Percentiles rank a stretch among this genome's conserved stretches.
phyloP scores from a whole-genome alignment of 1,284 basidiomycete species.

The Lentinula novae-zelandiae region DNA sequence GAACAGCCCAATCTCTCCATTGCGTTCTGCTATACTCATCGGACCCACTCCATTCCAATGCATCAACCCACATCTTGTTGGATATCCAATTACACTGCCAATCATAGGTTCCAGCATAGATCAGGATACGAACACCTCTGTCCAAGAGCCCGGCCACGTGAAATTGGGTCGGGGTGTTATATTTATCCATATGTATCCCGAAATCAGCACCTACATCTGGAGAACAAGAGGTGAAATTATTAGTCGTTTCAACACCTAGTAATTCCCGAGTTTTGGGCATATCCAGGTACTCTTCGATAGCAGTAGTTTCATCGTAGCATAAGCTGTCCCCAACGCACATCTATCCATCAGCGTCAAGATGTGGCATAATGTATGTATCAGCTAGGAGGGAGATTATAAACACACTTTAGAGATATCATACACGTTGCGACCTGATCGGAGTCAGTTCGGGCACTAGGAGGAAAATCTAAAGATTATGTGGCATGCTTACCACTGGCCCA shows the following conservation, averaged over 20 bases:
- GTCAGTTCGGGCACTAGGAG: background rate
- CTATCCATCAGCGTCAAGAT: slow-evolving; percentile 25
- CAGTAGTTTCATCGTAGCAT: slow-evolving; percentile 52
- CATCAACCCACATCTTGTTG: slow-evolving; percentile 72
- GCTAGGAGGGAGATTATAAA: background rate
- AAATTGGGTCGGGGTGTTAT: slow-evolving; percentile 51
- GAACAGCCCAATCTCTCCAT: slow-evolving; percentile 59
- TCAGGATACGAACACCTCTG: slow-evolving; percentile 65
- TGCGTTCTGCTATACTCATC: slow-evolving; percentile 44
- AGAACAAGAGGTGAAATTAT: slow-evolving; percentile 59
- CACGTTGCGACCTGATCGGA: slow-evolving; percentile 46
- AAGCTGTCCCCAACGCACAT: slow-evolving; percentile 47
- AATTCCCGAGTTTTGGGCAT: slow-evolving; percentile 46
- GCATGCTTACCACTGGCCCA: slow-evolving; percentile 44
- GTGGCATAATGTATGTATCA: background rate
- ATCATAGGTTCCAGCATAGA: slow-evolving; percentile 79
- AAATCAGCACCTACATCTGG: slow-evolving; percentile 45
- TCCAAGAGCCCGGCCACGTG: slow-evolving; percentile 74
- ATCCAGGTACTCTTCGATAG: slow-evolving; percentile 55
- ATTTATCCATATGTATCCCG: slow-evolving; percentile 56
- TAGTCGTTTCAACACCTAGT: slow-evolving; percentile 55
- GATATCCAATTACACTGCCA: slow-evolving; percentile 80
- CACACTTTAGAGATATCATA: slow-evolving; percentile 71
- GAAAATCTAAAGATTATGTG: background rate
- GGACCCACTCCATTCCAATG: slow-evolving; percentile 67